These are phyloP conservation scores for Leccinum griseonigrum DNA, from an alignment of 1,284 basidiomycete species.

Conservation along the genomic window DNA sequence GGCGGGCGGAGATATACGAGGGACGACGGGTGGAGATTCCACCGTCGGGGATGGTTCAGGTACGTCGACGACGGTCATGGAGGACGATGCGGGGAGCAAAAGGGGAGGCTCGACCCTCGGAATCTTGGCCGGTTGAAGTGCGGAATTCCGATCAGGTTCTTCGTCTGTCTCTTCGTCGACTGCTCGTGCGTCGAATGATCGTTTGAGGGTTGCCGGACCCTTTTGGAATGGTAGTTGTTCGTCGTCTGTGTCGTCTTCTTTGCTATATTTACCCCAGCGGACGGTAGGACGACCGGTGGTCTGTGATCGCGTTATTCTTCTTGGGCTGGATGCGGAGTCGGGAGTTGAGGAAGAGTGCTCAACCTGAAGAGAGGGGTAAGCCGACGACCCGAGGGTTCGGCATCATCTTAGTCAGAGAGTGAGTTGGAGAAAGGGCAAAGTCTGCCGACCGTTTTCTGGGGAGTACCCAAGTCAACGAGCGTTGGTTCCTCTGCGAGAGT, in stretches of 20 bases:
- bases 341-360: slow-evolving; percentile 23
- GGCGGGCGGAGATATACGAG: slow-evolving; percentile 27
- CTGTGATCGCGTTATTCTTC: slow-evolving; percentile 33
- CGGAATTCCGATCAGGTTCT: slow-evolving; percentile 20
- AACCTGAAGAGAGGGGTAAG: slow-evolving; percentile 24
- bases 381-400: slow-evolving; percentile 30
- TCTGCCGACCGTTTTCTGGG: slow-evolving; percentile 32
- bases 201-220: slow-evolving; percentile 29
- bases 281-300: slow-evolving; percentile 34
- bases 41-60: slow-evolving; percentile 11
- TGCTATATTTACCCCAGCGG: slow-evolving; percentile 35
- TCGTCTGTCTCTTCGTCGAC: slow-evolving; percentile 36
- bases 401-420: slow-evolving; percentile 27
- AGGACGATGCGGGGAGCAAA: slow-evolving; percentile 29
- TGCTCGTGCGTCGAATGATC: slow-evolving; percentile 34
- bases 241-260: slow-evolving; percentile 31
- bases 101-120: slow-evolving; percentile 27
- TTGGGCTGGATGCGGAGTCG: slow-evolving; percentile 24
- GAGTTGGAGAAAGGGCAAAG: slow-evolving; percentile 33
- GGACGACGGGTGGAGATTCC: slow-evolving; percentile 8
- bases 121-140: slow-evolving; percentile 25
- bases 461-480: slow-evolving; percentile 27
- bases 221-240: slow-evolving; percentile 17
- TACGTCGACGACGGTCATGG: slow-evolving; percentile 31
- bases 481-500: slow-evolving; percentile 22